These are phyloP conservation scores for Zygoascus biomembranicola DNA, from an alignment of 805 yeast genomes.

Conservation along the genomic window DNA sequence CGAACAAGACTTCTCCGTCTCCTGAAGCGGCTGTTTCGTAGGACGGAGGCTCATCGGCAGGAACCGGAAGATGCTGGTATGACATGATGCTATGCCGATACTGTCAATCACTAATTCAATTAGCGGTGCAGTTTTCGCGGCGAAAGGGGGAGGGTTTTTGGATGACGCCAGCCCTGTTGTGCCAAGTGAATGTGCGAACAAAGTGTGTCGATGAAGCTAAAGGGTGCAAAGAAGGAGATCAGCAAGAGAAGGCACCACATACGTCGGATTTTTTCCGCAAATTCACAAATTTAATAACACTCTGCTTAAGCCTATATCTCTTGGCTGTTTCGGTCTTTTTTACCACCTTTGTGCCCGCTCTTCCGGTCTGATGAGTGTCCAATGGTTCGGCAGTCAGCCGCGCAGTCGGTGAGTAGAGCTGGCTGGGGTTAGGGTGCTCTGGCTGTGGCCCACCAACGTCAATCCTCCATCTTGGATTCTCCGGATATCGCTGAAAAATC, in stretches of 20 bases:
- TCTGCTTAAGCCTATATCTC: too few species aligned
- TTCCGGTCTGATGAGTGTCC: too few species aligned
- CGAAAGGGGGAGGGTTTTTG: background rate
- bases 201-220: background rate
- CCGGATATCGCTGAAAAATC: background rate
- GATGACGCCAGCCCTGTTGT: background rate
- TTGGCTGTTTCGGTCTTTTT: too few species aligned
- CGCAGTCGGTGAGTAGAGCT: too few species aligned
- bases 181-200: background rate
- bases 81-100: background rate
- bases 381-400: too few species aligned
- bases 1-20: conserved; percentile 1
- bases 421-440: background rate
- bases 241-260: background rate
- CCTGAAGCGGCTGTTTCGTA: conserved; percentile 5
- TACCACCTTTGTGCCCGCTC: too few species aligned
- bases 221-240: background rate
- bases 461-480: background rate
- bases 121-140: too few species aligned
- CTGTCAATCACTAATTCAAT: too few species aligned
- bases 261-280: too few species aligned
- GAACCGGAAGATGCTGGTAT: conserved; percentile 1
- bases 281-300: too few species aligned
- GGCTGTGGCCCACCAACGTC: too few species aligned
- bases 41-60: conserved; percentile 10